These are phyloP conservation scores for Halteria grandinella DNA, from an alignment of 73 alveolate species.

Conservation along the genomic window DNA sequence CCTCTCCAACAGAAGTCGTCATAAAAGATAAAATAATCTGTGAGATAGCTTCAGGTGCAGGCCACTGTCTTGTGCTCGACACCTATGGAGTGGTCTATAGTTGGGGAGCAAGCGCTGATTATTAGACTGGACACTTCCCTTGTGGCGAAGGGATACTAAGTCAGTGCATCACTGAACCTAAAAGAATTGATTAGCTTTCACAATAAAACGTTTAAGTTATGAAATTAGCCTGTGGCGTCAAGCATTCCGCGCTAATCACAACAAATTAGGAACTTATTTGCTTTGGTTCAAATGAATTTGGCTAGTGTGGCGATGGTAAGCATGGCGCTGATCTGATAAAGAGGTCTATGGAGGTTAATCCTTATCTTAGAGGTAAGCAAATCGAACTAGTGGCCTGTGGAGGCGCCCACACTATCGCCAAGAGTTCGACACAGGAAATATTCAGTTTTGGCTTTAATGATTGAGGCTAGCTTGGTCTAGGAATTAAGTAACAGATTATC, in stretches of 20 bases:
- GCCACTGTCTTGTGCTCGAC: constrained; percentile 36
- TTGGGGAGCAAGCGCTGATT: constrained; percentile 59
- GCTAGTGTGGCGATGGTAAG: constrained; percentile 58
- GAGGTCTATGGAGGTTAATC: constrained; percentile 19
- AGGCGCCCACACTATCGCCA: constrained; percentile 68
- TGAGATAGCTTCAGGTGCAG: constrained; percentile 55
- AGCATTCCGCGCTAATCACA: constrained; percentile 27
- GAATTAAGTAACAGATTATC: constrained; percentile 3
- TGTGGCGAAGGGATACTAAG: constrained; percentile 22
- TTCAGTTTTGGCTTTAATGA: constrained; percentile 63
- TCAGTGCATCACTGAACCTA: constrained; percentile 11
- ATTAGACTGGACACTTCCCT: constrained; percentile 40
- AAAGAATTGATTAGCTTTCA: constrained; percentile 14
- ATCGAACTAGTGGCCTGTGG: constrained; percentile 56
- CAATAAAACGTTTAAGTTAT: not conserved
- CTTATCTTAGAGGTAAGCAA: constrained; percentile 26
- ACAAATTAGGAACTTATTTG: constrained; percentile 28
- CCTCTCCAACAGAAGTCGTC: constrained; percentile 10
- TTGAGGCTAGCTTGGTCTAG: constrained; percentile 69
- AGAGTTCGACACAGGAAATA: constrained; percentile 28
- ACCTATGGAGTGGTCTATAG: constrained; percentile 31
- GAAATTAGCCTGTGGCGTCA: constrained; percentile 29
- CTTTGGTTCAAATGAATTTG: constrained; percentile 49
- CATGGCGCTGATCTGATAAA: constrained; percentile 1
- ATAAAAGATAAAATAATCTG: constrained; percentile 16